Evolutionary conservation across 1,284 basidiomycete genomes (phyloP).

Genomic region (Irpex rosettiformis): DNA sequence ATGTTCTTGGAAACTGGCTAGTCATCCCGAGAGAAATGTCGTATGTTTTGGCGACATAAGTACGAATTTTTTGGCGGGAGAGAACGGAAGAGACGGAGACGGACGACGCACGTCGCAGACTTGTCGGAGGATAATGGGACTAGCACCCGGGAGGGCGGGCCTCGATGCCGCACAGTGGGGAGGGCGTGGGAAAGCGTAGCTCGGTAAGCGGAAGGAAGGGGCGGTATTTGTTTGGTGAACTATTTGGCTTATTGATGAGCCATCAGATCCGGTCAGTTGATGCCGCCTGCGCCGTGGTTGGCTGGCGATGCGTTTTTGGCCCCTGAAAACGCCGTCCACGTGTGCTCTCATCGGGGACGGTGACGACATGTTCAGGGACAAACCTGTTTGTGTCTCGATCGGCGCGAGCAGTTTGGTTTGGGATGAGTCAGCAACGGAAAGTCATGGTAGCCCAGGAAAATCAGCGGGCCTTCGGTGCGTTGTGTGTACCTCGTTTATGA

Average conservation of each 20-base stretch:
- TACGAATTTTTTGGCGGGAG: not conserved
- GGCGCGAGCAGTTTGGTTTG: not conserved
- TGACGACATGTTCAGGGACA: constrained; percentile 11
- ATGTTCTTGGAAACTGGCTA: not conserved
- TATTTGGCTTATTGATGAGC: not conserved
- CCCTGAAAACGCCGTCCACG: constrained; percentile 13
- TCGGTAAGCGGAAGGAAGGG: not conserved
- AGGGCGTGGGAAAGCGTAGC: not conserved
- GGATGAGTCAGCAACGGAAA: not conserved
- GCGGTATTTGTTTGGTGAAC: not conserved
- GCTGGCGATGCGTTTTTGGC: too few relatives aligned
- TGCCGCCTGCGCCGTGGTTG: too few relatives aligned
- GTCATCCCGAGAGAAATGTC: not conserved
- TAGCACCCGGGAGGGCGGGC: too few relatives aligned
- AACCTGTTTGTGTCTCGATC: not conserved
- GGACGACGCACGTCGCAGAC: not conserved
- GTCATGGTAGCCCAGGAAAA: not conserved
- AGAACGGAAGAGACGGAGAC: not conserved
- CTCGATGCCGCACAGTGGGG: not conserved
- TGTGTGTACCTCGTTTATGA: too few relatives aligned
- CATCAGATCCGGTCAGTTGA: constrained; percentile 5
- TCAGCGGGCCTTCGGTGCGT: not conserved
- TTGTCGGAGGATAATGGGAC: not conserved
- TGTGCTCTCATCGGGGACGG: constrained; percentile 4
- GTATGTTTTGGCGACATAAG: not conserved